A percentile compares a stretch with the other conserved stretches of the same genome.
These are phyloP conservation scores for Cicer yamashitae DNA, from an alignment of 306 rosid genomes.

Conservation along the genomic window DNA sequence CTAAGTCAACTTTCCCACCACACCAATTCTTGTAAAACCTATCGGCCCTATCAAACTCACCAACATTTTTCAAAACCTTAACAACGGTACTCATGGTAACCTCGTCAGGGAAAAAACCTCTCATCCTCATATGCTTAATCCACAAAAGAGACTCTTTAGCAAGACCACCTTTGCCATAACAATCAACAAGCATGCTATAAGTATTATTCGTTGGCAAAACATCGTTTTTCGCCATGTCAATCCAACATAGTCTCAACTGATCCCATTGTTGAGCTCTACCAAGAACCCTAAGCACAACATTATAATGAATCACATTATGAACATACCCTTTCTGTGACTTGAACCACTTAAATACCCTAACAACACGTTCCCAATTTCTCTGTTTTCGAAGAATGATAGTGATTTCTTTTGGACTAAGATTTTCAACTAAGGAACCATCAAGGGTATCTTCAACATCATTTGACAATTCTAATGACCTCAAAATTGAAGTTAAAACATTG, in stretches of 20 bases:
- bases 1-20: conserved; percentile 65
- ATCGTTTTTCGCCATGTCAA: conserved; percentile 73
- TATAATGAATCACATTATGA: conserved; percentile 86
- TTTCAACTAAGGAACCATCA: conserved; percentile 45
- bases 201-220: conserved; percentile 74
- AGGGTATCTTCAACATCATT: conserved; percentile 59
- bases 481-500: conserved; percentile 55
- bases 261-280: conserved; percentile 90
- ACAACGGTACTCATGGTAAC: conserved; percentile 88
- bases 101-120: conserved; percentile 84
- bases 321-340: conserved; percentile 62
- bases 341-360: conserved; percentile 75
- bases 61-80: conserved; percentile 78
- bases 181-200: conserved; percentile 83
- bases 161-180: conserved; percentile 83
- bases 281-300: conserved; percentile 75
- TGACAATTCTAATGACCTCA: conserved; percentile 53
- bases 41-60: conserved; percentile 75
- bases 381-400: conserved; percentile 75
- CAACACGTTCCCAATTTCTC: conserved; percentile 64
- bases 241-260: conserved; percentile 75
- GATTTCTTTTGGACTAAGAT: conserved; percentile 64
- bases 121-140: conserved; percentile 79
- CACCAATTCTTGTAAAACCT: conserved; percentile 83
- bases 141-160: conserved; percentile 83